Percentiles rank a stretch among this genome's conserved stretches.
These are phyloP conservation scores for Casuarina cunninghamiana DNA, from an alignment of 306 rosid species.

Conservation along the genomic window DNA sequence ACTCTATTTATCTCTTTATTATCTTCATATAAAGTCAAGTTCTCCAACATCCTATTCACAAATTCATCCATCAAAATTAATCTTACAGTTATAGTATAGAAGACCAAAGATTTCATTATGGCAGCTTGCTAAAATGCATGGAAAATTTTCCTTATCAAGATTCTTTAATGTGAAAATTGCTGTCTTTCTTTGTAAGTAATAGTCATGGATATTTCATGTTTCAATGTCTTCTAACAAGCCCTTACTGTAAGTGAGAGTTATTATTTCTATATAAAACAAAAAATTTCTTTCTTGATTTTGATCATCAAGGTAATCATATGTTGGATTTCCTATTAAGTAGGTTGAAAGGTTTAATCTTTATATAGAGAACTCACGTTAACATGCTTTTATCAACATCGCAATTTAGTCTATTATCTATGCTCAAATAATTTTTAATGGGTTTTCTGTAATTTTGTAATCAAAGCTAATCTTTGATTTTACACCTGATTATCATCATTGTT, in stretches of 20 bases:
- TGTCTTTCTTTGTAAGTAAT: constrained; percentile 6
- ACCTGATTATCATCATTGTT: too few species aligned
- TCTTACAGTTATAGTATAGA: not conserved
- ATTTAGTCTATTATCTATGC: not conserved
- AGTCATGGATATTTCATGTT: not conserved
- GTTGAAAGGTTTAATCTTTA: not conserved
- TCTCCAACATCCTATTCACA: not conserved
- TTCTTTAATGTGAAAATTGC: not conserved
- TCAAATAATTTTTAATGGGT: not conserved
- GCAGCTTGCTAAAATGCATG: not conserved
- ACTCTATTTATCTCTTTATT: not conserved
- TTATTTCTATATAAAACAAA: not conserved
- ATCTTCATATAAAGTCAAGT: constrained; percentile 9
- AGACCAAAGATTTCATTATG: not conserved
- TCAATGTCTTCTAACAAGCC: not conserved
- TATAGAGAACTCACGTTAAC: not conserved
- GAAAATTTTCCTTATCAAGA: not conserved
- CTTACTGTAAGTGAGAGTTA: not conserved
- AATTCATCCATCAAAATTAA: constrained; percentile 6
- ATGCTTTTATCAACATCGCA: not conserved
- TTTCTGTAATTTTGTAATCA: too few species aligned
- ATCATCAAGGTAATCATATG: not conserved
- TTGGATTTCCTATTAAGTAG: constrained; percentile 1
- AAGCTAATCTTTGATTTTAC: not conserved
- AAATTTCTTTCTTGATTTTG: not conserved